A percentile compares a stretch with the other conserved stretches of the same genome.
Conservation (phyloP, 345 rosid genomes). For the Populus alba region DNA sequence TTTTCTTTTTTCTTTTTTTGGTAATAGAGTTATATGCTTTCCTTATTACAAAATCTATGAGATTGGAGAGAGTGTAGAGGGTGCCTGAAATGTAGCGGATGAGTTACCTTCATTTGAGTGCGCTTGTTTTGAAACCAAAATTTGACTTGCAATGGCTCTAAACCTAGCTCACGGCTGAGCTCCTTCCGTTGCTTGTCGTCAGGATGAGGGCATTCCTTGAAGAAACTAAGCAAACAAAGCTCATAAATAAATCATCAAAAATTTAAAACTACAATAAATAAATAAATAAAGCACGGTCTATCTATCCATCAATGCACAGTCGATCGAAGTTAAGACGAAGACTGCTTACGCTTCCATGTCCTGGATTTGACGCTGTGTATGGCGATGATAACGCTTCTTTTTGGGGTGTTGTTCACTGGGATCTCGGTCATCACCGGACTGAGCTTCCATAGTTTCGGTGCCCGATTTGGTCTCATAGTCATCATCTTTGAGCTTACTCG, state of each 20-base stretch:
- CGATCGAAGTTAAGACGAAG: not conserved
- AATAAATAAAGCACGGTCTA: not conserved
- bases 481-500: conserved; percentile 59
- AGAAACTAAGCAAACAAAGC: conserved; percentile 45
- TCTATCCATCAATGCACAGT: not conserved
- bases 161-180: conserved; percentile 64
- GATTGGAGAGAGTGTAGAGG: not conserved
- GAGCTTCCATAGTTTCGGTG: conserved; percentile 58
- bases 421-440: conserved; percentile 73
- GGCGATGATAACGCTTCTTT: conserved; percentile 90
- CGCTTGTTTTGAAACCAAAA: conserved; percentile 99
- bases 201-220: conserved; percentile 93
- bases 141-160: conserved; percentile 87
- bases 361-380: conserved; percentile 91
- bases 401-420: conserved; percentile 60
- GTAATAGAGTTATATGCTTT: not conserved
- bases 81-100: not conserved
- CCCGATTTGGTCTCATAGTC: conserved; percentile 79
- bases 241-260: not conserved
- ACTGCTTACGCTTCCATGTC: conserved; percentile 83
- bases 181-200: conserved; percentile 96
- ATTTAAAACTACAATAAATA: not conserved
- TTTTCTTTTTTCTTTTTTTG: too few relatives aligned
- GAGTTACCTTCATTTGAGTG: conserved; percentile 86
- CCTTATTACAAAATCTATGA: not conserved